These are phyloP conservation scores for Medicago arabica DNA, from an alignment of 306 rosid species.

Conservation along the genomic window DNA sequence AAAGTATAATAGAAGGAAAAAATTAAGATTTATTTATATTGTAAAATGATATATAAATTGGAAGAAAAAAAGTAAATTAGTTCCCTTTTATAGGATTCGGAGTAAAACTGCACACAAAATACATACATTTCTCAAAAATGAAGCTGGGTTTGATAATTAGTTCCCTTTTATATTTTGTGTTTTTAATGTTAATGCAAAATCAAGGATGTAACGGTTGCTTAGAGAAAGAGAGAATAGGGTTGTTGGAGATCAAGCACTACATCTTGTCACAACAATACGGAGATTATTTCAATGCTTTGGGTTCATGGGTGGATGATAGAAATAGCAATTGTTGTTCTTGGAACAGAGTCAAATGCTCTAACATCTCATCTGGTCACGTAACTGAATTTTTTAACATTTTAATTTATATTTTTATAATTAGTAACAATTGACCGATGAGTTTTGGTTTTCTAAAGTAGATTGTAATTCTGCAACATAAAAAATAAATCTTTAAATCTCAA, in stretches of 20 bases:
- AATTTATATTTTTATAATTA: too few relatives aligned
- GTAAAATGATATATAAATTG: too few relatives aligned
- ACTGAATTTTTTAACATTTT: too few relatives aligned
- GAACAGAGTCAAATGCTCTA: conserved; percentile 27
- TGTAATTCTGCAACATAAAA: too few relatives aligned
- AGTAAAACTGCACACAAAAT: not conserved
- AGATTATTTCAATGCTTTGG: not conserved
- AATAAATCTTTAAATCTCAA: too few relatives aligned
- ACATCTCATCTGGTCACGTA: not conserved
- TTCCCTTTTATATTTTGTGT: not conserved
- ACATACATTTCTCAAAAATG: not conserved
- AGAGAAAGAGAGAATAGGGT: conserved; percentile 32
- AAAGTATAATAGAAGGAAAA: too few relatives aligned
- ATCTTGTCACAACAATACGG: not conserved
- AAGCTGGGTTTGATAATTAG: not conserved
- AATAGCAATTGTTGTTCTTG: conserved; percentile 24
- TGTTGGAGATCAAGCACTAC: conserved; percentile 18
- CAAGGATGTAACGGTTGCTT: conserved; percentile 12
- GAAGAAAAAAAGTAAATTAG: too few relatives aligned
- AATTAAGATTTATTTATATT: too few relatives aligned
- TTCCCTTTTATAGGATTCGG: too few relatives aligned
- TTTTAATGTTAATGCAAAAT: not conserved
- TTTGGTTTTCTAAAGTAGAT: too few relatives aligned
- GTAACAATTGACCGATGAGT: too few relatives aligned
- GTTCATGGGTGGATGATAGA: conserved; percentile 36